Percentiles rank a stretch among this genome's conserved stretches.
Evolutionary conservation across 2,329 filamentous ascomycete genomes (phyloP).

Genomic region (Dactylellina cionopaga): DNA sequence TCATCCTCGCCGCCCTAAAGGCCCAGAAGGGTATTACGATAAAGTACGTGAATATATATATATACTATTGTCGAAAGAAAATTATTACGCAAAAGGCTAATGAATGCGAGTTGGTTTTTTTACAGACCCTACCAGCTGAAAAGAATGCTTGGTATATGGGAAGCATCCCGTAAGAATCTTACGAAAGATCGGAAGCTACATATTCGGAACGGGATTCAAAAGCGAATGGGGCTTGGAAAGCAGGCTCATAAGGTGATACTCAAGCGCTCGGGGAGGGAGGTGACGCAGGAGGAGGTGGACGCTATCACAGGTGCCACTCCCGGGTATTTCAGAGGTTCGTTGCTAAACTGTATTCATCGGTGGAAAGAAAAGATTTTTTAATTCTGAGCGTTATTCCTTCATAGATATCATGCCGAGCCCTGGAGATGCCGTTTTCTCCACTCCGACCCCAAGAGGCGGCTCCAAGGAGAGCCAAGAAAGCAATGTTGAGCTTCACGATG

Average conservation of each 20-base stretch:
- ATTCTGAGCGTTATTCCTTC: too few species aligned
- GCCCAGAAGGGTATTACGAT: neutral
- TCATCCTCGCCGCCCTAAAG: neutral
- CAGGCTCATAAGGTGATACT: neutral
- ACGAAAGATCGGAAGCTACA: conserved; percentile 19
- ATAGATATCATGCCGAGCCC: neutral
- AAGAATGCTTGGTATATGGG: conserved; percentile 10
- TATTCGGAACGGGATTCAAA: neutral
- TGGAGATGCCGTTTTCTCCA: neutral
- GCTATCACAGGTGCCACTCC: neutral
- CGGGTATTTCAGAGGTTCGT: neutral
- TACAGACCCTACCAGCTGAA: conserved; percentile 14
- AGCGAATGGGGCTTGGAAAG: neutral
- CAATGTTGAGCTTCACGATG: neutral
- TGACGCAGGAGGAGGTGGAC: conserved; percentile 2
- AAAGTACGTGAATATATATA: neutral
- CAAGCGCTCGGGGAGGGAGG: neutral
- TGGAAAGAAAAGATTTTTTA: too few species aligned
- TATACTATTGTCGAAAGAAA: neutral
- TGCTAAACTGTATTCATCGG: too few species aligned
- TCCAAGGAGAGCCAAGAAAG: neutral
- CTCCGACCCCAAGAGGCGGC: neutral
- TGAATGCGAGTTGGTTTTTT: neutral
- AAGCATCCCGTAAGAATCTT: conserved; percentile 2
- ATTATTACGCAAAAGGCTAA: neutral